Percentiles rank a stretch among this genome's conserved stretches.
Conservation (phyloP, 1,139 yeast genomes). For the Kodamaea anthophila region DNA sequence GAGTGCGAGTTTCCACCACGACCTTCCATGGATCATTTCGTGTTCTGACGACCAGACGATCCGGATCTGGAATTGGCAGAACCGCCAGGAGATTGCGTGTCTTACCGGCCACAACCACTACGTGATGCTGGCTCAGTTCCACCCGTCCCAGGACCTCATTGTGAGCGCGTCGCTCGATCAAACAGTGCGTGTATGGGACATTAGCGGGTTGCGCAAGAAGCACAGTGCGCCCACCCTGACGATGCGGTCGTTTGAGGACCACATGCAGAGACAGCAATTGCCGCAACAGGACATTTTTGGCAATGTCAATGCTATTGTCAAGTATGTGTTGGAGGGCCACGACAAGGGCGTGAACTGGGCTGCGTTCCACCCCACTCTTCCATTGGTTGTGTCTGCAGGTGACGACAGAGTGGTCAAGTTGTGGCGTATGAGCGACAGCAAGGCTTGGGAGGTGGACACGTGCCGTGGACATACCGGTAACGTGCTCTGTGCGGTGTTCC, state of each 20-base stretch:
- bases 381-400: slow-evolving; percentile 91
- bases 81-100: slow-evolving; percentile 94
- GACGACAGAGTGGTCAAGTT: slow-evolving; percentile 93
- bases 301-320: slow-evolving; percentile 87
- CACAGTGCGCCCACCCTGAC: slow-evolving; percentile 77
- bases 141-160: slow-evolving; percentile 88
- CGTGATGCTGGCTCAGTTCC: slow-evolving; percentile 97
- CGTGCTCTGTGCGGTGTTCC: slow-evolving; percentile 85
- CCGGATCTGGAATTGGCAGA: slow-evolving; percentile 99
- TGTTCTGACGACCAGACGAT: slow-evolving; percentile 98
- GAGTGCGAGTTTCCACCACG: slow-evolving; percentile 91
- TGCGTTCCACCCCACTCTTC: slow-evolving; percentile 93
- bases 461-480: slow-evolving; percentile 97
- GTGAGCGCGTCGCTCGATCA: slow-evolving; percentile 96
- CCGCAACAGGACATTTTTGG: slow-evolving; percentile 93
- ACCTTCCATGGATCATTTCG: slow-evolving; percentile 94
- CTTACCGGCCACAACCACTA: slow-evolving; percentile 97
- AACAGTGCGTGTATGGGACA: slow-evolving; percentile 99
- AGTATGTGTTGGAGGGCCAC: slow-evolving; percentile 95
- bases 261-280: slow-evolving; percentile 62
- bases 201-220: slow-evolving; percentile 88
- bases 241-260: slow-evolving; percentile 66
- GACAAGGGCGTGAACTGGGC: slow-evolving; percentile 99
- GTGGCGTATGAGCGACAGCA: slow-evolving; percentile 97
- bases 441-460: slow-evolving; percentile 99